A percentile compares a stretch with the other conserved stretches of the same genome.
phyloP scores from a whole-genome alignment of 805 yeast species.

The Lachancea nothofagi region DNA sequence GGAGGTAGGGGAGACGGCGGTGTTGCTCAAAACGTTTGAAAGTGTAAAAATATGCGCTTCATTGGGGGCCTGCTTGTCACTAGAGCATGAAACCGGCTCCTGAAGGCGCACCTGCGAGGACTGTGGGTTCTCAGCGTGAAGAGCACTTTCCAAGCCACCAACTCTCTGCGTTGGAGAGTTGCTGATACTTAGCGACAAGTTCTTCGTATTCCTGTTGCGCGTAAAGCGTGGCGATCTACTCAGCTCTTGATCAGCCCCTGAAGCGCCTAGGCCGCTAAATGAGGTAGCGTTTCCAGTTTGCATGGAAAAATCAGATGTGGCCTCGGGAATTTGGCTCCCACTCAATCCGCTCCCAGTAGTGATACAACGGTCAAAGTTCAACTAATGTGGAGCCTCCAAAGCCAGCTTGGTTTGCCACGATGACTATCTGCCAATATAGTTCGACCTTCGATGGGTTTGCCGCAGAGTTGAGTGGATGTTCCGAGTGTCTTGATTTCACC shows the following conservation, averaged over 20 bases:
- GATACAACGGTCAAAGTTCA: background rate
- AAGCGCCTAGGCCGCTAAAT: background rate
- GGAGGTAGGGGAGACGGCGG: constrained; percentile 9
- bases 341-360: too few species aligned
- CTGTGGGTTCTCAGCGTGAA: background rate
- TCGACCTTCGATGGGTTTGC: background rate
- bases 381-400: background rate
- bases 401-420: constrained; percentile 5
- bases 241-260: constrained; percentile 2
- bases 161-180: constrained; percentile 7
- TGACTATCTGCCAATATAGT: background rate
- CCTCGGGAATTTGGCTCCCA: too few species aligned
- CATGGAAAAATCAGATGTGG: too few species aligned
- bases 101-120: background rate
- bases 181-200: constrained; percentile 20
- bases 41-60: constrained; percentile 25
- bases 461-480: background rate
- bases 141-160: constrained; percentile 1
- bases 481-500: background rate
- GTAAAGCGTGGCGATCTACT: constrained; percentile 17
- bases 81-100: background rate
- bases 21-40: constrained; percentile 9
- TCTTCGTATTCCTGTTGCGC: constrained; percentile 29
- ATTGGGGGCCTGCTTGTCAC: constrained; percentile 9
- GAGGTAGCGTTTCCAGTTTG: background rate